Evolutionary conservation across 2,329 filamentous ascomycete species (phyloP).

Genomic region (Cladosporium sp.): DNA sequence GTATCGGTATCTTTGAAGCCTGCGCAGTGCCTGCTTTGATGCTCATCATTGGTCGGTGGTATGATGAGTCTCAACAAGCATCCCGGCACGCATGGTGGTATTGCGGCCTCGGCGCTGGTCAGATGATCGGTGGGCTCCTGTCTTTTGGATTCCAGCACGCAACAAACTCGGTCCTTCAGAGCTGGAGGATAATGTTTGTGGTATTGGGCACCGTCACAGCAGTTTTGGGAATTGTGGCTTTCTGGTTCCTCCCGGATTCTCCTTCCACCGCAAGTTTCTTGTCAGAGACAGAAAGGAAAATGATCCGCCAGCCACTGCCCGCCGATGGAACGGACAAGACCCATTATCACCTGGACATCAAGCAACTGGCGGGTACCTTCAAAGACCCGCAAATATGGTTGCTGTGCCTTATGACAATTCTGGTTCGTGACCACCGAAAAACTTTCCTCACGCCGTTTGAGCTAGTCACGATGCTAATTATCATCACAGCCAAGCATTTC

Average conservation of each 20-base stretch:
- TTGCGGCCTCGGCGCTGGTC: conserved; percentile 69
- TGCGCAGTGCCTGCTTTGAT: conserved; percentile 63
- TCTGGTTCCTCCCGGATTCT: conserved; percentile 40
- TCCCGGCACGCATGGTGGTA: conserved; percentile 38
- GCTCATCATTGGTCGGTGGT: conserved; percentile 64
- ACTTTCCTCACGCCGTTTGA: neutral
- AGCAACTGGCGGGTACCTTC: conserved; percentile 53
- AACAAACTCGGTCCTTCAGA: conserved; percentile 13
- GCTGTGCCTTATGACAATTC: conserved; percentile 32
- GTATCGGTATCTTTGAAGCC: conserved; percentile 65
- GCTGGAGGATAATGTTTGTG: conserved; percentile 24
- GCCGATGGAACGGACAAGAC: conserved; percentile 41
- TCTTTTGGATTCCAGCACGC: conserved; percentile 46
- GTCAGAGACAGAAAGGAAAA: conserved; percentile 48
- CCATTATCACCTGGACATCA: conserved; percentile 43
- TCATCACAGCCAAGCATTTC: conserved; percentile 48
- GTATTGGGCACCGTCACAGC: conserved; percentile 18
- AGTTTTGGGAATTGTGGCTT: conserved; percentile 14
- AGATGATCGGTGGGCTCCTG: conserved; percentile 64
- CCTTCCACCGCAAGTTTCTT: conserved; percentile 67
- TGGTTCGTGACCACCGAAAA: conserved; percentile 2
- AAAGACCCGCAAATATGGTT: conserved; percentile 54
- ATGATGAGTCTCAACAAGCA: conserved; percentile 54
- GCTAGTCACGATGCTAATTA: conserved; percentile 17
- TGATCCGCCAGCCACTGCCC: conserved; percentile 41